Percentiles rank a stretch among this genome's conserved stretches.
These are phyloP conservation scores for Trypanosoma conorhini DNA, from an alignment of 208 protist species.

Conservation along the genomic window DNA sequence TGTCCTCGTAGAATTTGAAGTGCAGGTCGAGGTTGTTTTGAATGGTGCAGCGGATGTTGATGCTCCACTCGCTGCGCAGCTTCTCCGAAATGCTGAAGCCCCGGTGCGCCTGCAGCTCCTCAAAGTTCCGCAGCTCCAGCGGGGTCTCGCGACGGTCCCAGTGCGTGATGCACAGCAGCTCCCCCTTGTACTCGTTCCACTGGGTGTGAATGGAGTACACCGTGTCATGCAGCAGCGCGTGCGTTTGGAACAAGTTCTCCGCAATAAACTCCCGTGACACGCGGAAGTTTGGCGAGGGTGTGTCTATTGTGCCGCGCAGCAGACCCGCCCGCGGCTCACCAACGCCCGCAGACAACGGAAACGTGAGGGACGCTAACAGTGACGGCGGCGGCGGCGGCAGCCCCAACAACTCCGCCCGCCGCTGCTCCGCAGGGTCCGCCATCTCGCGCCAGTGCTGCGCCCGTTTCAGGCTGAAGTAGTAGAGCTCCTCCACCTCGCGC, in stretches of 20 bases:
- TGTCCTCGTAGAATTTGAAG: constrained; percentile 95
- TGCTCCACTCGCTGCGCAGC: constrained; percentile 91
- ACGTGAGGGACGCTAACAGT: constrained; percentile 32
- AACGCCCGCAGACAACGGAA: constrained; percentile 1
- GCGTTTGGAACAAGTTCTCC: constrained; percentile 91
- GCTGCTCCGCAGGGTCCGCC: constrained; percentile 55
- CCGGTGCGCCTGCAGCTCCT: constrained; percentile 58
- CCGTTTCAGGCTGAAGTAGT: constrained; percentile 78
- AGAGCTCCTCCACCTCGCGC: constrained; percentile 74
- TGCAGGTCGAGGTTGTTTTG: constrained; percentile 93
- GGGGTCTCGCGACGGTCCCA: constrained; percentile 52
- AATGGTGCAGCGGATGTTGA: constrained; percentile 89
- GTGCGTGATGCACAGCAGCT: constrained; percentile 63
- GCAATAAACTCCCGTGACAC: constrained; percentile 53
- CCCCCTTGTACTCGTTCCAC: constrained; percentile 66
- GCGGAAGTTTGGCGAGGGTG: constrained; percentile 81
- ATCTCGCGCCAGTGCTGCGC: constrained; percentile 81
- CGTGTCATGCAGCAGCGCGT: constrained; percentile 80
- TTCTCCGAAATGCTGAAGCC: constrained; percentile 68
- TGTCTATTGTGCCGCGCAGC: constrained; percentile 79
- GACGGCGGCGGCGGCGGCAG: constrained; percentile 36
- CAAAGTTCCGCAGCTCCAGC: constrained; percentile 74
- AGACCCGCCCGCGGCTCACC: constrained; percentile 49
- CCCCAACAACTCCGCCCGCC: constrained; percentile 39
- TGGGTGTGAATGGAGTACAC: constrained; percentile 78